These are phyloP conservation scores for Meyerozyma athensensis DNA, from an alignment of 1,139 yeast species.

Conservation along the genomic window DNA sequence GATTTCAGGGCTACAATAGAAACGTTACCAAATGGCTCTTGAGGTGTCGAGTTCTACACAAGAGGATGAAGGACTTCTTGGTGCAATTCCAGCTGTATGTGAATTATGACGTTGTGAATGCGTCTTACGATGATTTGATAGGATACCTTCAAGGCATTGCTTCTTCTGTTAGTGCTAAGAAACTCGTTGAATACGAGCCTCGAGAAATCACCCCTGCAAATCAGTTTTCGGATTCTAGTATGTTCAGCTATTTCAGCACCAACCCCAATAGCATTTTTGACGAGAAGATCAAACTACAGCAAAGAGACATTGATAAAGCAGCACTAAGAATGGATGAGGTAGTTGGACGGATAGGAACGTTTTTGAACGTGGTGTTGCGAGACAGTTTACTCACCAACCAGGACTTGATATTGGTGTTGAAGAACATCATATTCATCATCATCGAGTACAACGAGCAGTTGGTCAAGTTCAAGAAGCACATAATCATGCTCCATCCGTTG, in stretches of 20 bases:
- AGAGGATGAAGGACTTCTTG: conserved; percentile 58
- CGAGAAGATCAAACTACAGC: conserved; percentile 5
- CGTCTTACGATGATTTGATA: conserved; percentile 45
- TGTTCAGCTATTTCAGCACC: conserved; percentile 6
- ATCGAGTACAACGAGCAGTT: conserved; percentile 54
- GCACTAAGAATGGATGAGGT: conserved; percentile 38
- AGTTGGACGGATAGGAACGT: conserved; percentile 48
- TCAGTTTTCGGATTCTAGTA: conserved; percentile 5
- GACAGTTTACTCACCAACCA: conserved; percentile 67
- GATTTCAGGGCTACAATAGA: conserved; percentile 35
- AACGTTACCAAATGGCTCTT: conserved; percentile 53
- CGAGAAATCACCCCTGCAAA: background rate
- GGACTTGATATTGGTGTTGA: conserved; percentile 46
- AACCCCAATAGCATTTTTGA: conserved; percentile 5
- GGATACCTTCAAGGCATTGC: conserved; percentile 18
- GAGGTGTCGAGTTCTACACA: conserved; percentile 53
- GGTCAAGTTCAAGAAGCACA: conserved; percentile 49
- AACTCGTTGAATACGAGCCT: background rate
- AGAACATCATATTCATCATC: conserved; percentile 42
- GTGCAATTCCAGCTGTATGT: conserved; percentile 54
- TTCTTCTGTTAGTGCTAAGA: conserved; percentile 12
- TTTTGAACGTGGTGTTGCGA: conserved; percentile 59
- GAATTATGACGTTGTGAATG: conserved; percentile 57
- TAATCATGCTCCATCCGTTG: conserved; percentile 47
- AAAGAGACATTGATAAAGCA: conserved; percentile 22